Percentiles rank a stretch among this genome's conserved stretches.
Evolutionary conservation across 129 eudicot species (phyloP).

Genomic region (Centella asiatica): DNA sequence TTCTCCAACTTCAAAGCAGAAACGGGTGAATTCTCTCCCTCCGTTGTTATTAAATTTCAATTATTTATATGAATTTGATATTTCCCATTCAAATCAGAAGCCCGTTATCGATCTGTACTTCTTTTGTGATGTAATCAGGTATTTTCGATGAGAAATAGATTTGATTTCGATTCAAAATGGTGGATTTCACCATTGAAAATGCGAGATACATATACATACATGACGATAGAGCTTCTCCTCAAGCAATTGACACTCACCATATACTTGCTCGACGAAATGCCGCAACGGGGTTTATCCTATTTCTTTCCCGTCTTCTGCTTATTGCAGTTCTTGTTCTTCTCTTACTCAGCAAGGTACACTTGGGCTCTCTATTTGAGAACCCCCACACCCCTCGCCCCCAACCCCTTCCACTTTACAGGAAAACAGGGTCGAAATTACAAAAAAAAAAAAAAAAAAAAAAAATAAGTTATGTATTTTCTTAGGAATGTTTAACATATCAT

Average conservation of each 20-base stretch:
- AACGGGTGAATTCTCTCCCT: background rate
- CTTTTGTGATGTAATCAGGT: background rate
- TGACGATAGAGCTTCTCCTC: conserved; percentile 3
- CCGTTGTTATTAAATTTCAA: background rate
- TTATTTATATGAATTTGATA: background rate
- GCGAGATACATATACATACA: conserved; percentile 23
- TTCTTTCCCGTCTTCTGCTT: conserved; percentile 15
- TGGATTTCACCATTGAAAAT: conserved; percentile 15
- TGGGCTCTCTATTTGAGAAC: background rate
- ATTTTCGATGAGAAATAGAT: background rate
- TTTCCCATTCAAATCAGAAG: background rate
- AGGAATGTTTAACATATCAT: too few species aligned
- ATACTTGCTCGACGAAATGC: conserved; percentile 19
- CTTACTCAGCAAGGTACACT: conserved; percentile 24
- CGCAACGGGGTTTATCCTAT: conserved; percentile 5
- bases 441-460: too few species aligned
- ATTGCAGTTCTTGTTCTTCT: conserved; percentile 18
- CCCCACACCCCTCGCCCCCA: too few species aligned
- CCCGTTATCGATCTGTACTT: background rate
- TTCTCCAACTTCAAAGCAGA: too few species aligned
- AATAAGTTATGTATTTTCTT: too few species aligned
- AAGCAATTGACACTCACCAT: conserved; percentile 29
- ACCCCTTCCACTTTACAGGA: too few species aligned
- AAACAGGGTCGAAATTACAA: too few species aligned
- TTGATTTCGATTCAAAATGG: conserved; percentile 16